Percentiles rank a stretch among this genome's conserved stretches.
Conservation (phyloP, 2,329 filamentous ascomycete genomes). For the Chrysosporium queenslandicum region DNA sequence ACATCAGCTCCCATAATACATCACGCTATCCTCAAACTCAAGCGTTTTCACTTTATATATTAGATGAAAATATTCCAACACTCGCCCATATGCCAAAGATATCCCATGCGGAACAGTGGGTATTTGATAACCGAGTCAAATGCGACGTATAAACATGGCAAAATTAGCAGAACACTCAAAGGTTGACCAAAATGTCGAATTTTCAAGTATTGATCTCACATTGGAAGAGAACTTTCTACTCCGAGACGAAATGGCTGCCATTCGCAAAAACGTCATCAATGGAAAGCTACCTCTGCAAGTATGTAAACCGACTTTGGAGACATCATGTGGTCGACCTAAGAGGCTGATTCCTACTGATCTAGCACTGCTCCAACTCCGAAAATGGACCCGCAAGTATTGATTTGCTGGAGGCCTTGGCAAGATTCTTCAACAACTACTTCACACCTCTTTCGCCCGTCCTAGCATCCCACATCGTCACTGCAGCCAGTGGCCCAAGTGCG, state of each 20-base stretch:
- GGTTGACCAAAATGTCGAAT: not conserved
- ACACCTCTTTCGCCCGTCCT: constrained; percentile 19
- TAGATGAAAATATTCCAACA: too few species aligned
- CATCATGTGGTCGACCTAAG: not conserved
- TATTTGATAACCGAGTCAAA: not conserved
- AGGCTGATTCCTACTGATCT: not conserved
- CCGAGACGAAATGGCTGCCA: constrained; percentile 14
- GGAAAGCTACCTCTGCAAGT: constrained; percentile 12
- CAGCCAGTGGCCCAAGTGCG: constrained; percentile 16
- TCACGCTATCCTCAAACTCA: too few species aligned
- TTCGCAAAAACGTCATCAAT: constrained; percentile 11
- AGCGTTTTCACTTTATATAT: too few species aligned
- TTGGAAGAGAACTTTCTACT: constrained; percentile 15
- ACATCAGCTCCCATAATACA: too few species aligned
- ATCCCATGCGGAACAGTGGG: too few species aligned
- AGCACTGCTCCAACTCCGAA: constrained; percentile 17
- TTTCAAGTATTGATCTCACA: constrained; percentile 15
- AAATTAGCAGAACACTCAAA: not conserved
- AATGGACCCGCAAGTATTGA: constrained; percentile 19
- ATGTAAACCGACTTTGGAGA: not conserved
- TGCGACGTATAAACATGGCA: not conserved
- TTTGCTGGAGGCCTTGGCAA: constrained; percentile 17
- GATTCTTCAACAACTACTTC: constrained; percentile 25
- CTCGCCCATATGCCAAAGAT: too few species aligned
- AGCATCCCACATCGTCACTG: constrained; percentile 19